A percentile compares a stretch with the other conserved stretches of the same genome.
Evolutionary conservation across 108 stramenopile genomes (phyloP).

Genomic region (Nannochloropsis salina): DNA sequence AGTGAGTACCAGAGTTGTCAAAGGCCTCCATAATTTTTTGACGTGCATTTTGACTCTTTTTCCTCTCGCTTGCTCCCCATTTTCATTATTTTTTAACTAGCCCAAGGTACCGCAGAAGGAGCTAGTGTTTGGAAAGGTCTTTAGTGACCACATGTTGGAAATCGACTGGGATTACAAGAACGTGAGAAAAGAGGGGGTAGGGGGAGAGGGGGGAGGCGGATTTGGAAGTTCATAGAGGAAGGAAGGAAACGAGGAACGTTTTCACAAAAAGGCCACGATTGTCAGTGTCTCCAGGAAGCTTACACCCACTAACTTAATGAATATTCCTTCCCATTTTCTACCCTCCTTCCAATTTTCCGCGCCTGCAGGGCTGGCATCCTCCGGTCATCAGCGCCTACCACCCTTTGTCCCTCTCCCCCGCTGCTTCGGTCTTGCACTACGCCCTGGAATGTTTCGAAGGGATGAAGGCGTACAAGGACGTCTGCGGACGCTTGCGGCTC

Average conservation of each 20-base stretch:
- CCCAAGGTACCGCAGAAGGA: constrained; percentile 38
- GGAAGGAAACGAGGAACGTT: not conserved
- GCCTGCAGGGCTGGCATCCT: constrained; percentile 61
- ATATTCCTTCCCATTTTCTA: not conserved
- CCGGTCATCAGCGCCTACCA: constrained; percentile 73
- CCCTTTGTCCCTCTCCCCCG: constrained; percentile 72
- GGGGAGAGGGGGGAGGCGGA: not conserved
- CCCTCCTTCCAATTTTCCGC: not conserved
- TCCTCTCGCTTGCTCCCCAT: not conserved
- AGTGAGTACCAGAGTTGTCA: constrained; percentile 16
- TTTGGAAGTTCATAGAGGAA: not conserved
- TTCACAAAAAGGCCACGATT: not conserved
- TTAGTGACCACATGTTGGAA: constrained; percentile 86
- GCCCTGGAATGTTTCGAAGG: constrained; percentile 90
- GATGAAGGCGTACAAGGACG: constrained; percentile 56
- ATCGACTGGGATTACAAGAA: constrained; percentile 63
- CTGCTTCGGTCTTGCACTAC: constrained; percentile 79
- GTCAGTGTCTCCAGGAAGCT: not conserved
- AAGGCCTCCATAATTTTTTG: too few relatives aligned
- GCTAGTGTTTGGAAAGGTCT: constrained; percentile 50
- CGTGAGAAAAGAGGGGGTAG: constrained; percentile 1
- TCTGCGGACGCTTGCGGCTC: constrained; percentile 60
- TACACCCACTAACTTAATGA: not conserved
- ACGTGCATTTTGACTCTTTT: not conserved
- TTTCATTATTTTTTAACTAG: not conserved